Evolutionary conservation across 139 green algal species (phyloP).

Genomic region (Spirogloea muscicola): DNA sequence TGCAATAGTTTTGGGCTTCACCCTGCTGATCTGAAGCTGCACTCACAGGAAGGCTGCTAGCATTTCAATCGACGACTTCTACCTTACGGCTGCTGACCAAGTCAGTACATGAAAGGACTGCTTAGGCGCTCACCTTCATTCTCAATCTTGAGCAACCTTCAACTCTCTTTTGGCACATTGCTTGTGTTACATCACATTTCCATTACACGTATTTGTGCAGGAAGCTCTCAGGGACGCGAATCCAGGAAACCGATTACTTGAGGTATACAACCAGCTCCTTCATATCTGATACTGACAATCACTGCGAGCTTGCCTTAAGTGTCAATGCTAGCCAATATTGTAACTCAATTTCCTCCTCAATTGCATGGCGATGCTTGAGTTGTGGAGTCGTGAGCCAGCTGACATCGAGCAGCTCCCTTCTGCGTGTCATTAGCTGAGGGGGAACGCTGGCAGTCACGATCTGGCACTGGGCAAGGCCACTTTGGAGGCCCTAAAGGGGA

Average conservation of each 20-base stretch:
- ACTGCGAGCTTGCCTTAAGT: too few species aligned
- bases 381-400: too few species aligned
- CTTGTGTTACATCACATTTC: constrained; percentile 4
- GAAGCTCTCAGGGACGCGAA: constrained; percentile 52
- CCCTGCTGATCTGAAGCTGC: neutral
- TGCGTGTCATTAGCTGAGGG: constrained; percentile 53
- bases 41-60: constrained; percentile 45
- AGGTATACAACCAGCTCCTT: too few species aligned
- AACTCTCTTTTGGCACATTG: neutral
- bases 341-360: too few species aligned
- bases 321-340: too few species aligned
- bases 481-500: constrained; percentile 22
- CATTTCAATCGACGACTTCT: constrained; percentile 98
- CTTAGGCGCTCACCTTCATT: neutral
- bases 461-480: constrained; percentile 73
- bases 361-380: too few species aligned
- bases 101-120: neutral
- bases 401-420: too few species aligned
- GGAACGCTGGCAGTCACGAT: constrained; percentile 94
- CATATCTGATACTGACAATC: too few species aligned
- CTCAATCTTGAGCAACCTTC: too few species aligned
- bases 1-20: neutral
- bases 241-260: constrained; percentile 74
- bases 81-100: constrained; percentile 66
- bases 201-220: constrained; percentile 31